Base-by-base conservation (phyloP, 2,329 filamentous ascomycete species). In the Apiospora koreana region DNA sequence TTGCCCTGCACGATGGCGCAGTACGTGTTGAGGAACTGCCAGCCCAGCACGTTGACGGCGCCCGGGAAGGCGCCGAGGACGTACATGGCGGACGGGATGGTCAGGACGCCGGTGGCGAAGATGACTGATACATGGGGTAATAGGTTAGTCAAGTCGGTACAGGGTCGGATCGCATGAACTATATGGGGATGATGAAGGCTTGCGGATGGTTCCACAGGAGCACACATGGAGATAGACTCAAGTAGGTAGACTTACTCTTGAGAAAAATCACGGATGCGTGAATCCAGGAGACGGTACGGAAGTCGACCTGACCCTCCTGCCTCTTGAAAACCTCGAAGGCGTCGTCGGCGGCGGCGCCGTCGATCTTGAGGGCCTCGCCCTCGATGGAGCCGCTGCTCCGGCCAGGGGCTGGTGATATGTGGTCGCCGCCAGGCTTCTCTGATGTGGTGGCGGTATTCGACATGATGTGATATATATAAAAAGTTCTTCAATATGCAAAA, bases 181-280 rank as follows among this genome's bases (percentile, higher is more conserved):
- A 4, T n/a, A 62, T 3, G 2, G 54, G 50, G 16, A 35, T 31
- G 50, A 31, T 41, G 38, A 41, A 12, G 38, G 38, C 38, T 41
- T 41, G 38, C 38, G 38, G 38, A 12, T 41, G 38, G 38, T 41
- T 41, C 4, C 9, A 10, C 14, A 9, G 14, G 48, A n/a, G 48
- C 14, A 58, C 18, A 16, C 5, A 50, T 50, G 46, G n/a, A 14
- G 23, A 50, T 28, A 23, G 23, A 1, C 31, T 21, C 16, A 28
- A 58, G 31, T 3, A 50, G n/a, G n/a, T 50, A 67, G 38, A 70
- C 75, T 69, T 75, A 79, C 81, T 75, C 74, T 85, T 84, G 28
- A 84, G 75, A 71, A 86, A 86, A 67, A 86, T 85, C 58, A 86
- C 81, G 0, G 82, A 82, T 1, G 84, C 83, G 45, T 83, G 82